phyloP scores from a whole-genome alignment of 805 yeast genomes.

The Candida namnaoensis region DNA sequence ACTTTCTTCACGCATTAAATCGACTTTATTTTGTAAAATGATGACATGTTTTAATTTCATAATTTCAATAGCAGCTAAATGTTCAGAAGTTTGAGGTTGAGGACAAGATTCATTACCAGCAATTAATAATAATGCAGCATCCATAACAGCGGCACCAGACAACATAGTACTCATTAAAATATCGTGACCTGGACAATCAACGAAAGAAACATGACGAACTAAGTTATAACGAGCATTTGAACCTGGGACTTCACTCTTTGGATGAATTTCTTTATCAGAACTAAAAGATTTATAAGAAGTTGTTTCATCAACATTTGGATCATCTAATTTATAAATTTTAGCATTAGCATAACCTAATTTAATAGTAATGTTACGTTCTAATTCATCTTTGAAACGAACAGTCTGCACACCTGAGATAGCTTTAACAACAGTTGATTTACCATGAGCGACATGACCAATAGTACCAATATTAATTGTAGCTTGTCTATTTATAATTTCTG shows the following conservation, averaged over 20 bases:
- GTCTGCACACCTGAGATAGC: conserved; percentile 99
- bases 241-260: conserved; percentile 83
- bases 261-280: conserved; percentile 90
- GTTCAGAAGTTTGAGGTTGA: conserved; percentile 99
- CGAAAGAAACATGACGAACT: conserved; percentile 95
- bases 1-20: conserved; percentile 94
- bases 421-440: conserved; percentile 87
- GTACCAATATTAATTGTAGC: conserved; percentile 99
- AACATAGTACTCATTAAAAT: conserved; percentile 99
- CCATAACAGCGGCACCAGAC: conserved; percentile 99
- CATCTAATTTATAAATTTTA: conserved; percentile 89
- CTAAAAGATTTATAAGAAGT: conserved; percentile 92
- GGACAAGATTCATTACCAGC: conserved; percentile 99
- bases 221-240: conserved; percentile 84
- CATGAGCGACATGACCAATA: conserved; percentile 94
- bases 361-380: conserved; percentile 98
- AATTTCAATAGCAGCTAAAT: conserved; percentile 98
- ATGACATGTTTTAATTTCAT: conserved; percentile 97
- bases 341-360: conserved; percentile 99
- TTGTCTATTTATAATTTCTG: conserved; percentile 96
- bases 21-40: conserved; percentile 95
- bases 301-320: conserved; percentile 82
- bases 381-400: conserved; percentile 97
- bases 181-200: conserved; percentile 99
- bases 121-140: conserved; percentile 90